Evolutionary conservation across 1,139 yeast species (phyloP), one percentile per base, ranked within the genome.

Genomic region (Arxiozyma telluris): DNA sequence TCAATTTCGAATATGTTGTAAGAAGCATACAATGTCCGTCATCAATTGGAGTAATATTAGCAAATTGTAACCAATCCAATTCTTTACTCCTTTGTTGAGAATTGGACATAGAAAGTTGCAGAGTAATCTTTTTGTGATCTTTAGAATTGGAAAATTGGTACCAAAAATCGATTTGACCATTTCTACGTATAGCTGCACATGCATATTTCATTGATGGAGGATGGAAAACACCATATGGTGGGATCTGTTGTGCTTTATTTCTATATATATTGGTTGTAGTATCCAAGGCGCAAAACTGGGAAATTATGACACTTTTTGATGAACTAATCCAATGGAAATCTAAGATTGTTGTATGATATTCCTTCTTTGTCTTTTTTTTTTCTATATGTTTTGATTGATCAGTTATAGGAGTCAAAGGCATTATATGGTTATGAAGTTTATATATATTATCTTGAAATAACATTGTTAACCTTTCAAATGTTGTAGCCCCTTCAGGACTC

Each of bases 121-220:
- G 51, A 1, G 69, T 64, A 1, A 67, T 64, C 53, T 69, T 69
- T 51, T 68, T 69, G 53, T 67, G 70, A 51, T 67, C 71, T 50
- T 67, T 67, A 1, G 72, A 68, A 53, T 69, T 69, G 9, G 71
- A 69, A 50, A 69, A 66, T 54, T 69, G 71, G 51, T 68, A 69
- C 72, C 72, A 69, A 49, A 69, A 65, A 53, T 66, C 70, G 38
- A 68, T 56, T 50, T 68, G 69, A 23, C 71, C 71, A 53, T 67
- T 68, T 49, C 61, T 63, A 54, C 72, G 64, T 15, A 68, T 58
- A 9, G 68, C 71, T 46, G 64, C 54, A 53, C 70, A 68, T 7
- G 71, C 70, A 57, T 66, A 67, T 56, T 69, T 68, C 61, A 69
- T 66, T 47, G 67, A 68, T 18, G 71, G 69, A 1, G 72, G 72